phyloP scores from a whole-genome alignment of 352 stramenopile species.

The Phytophthora boehmeriae region DNA sequence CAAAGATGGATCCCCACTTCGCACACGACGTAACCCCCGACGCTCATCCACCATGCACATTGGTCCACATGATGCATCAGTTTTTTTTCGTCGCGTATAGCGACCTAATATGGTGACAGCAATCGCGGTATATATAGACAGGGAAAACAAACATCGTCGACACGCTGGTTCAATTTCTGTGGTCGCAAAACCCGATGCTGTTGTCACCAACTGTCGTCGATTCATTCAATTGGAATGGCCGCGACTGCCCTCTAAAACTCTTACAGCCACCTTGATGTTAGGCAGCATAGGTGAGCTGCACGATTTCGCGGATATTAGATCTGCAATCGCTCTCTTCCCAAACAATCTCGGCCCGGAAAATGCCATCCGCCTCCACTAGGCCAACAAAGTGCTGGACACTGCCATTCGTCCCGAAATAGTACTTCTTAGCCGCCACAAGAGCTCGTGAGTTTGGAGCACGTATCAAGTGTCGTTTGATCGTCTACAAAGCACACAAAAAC shows the following conservation, averaged over 20 bases:
- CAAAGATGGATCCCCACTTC: slow-evolving; percentile 3
- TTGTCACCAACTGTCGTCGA: slow-evolving; percentile 1
- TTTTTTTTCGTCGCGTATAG: slow-evolving; percentile 11
- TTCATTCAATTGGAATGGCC: slow-evolving; percentile 10
- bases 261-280: not conserved
- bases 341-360: slow-evolving; percentile 61
- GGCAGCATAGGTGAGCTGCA: slow-evolving; percentile 51
- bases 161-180: slow-evolving; percentile 8
- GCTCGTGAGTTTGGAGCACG: slow-evolving; percentile 45
- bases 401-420: slow-evolving; percentile 88
- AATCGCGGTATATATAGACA: slow-evolving; percentile 30
- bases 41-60: not conserved
- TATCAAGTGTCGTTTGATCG: slow-evolving; percentile 78
- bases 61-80: slow-evolving; percentile 19
- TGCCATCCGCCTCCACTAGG: slow-evolving; percentile 50
- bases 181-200: slow-evolving; percentile 13
- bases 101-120: slow-evolving; percentile 5
- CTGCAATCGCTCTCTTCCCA: slow-evolving; percentile 73
- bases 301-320: slow-evolving; percentile 87
- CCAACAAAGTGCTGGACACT: slow-evolving; percentile 87
- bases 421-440: slow-evolving; percentile 85
- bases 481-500: slow-evolving; percentile 35
- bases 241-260: slow-evolving; percentile 4
- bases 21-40: slow-evolving; percentile 23
- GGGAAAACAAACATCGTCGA: slow-evolving; percentile 17